Percentiles rank a stretch among this genome's conserved stretches.
phyloP scores from a whole-genome alignment of 208 protist species.

The Trypanosoma lewisi region DNA sequence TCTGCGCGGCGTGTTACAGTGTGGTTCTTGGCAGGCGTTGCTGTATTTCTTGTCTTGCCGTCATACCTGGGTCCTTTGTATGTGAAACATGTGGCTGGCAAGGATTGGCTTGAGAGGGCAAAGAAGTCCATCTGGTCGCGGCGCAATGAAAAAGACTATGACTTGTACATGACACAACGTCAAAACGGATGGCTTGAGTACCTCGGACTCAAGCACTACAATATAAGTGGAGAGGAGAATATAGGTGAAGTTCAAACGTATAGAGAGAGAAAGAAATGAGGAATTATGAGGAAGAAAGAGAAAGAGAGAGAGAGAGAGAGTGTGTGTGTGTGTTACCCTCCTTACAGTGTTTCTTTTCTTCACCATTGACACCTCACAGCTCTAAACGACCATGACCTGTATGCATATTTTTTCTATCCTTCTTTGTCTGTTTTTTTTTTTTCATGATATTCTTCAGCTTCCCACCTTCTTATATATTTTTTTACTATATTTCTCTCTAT shows the following conservation, averaged over 20 bases:
- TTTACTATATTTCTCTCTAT: no score
- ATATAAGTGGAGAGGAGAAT: slow-evolving; percentile 83
- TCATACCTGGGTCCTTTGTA: slow-evolving; percentile 69
- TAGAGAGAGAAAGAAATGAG: slow-evolving; percentile 24
- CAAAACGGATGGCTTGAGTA: slow-evolving; percentile 83
- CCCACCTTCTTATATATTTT: no score
- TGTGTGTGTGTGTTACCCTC: no score
- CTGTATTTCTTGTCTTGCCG: slow-evolving; percentile 53
- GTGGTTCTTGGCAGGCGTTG: slow-evolving; percentile 43
- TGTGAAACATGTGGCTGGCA: slow-evolving; percentile 66
- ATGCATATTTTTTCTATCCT: no score
- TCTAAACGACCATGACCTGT: no score
- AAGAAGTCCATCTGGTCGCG: slow-evolving; percentile 79
- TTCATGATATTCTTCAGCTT: no score
- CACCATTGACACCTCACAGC: no score
- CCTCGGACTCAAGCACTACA: slow-evolving; percentile 84
- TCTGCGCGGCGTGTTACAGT: slow-evolving; percentile 44
- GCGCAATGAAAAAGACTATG: slow-evolving; percentile 81
- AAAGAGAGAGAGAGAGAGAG: no score
- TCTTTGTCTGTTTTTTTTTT: no score
- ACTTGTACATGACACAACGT: slow-evolving; percentile 87
- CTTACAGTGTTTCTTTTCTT: no score
- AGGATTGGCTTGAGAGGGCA: slow-evolving; percentile 74
- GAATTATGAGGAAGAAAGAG: no score
- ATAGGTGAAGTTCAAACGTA: slow-evolving; percentile 76